Evolutionary conservation across 116 monocot genomes (phyloP), one percentile per base, ranked within the genome.

Genomic region (Zostera marina): DNA sequence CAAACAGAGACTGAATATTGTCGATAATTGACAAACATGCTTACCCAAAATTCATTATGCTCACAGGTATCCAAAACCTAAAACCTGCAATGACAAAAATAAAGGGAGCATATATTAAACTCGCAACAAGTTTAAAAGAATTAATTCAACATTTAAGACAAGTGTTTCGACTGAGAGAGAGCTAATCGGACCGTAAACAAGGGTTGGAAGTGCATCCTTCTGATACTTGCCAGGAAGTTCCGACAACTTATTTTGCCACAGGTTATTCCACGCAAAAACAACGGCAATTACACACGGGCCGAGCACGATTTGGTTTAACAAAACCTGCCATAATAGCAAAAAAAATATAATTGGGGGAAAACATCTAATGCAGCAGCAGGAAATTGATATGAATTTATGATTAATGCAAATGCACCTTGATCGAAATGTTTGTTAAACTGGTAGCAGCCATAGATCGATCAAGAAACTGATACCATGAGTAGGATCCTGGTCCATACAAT

Each of bases 241-340:
- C 11, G 82, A 67, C 44, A 96, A 42, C 56, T 83, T 89, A 54
- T 78, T 76, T 39, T 69, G 66, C 89, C 96, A 88, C 49, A 96
- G 58, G 74, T 77, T 85, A 63, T 89, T 85, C 96, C 96, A 96
- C 51, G 89, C 96, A 81, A 96, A 96, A 62, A 89, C 66, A 22
- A 96, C 80, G 70, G 85, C 85, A 75, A 96, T 88, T 54, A 96
- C 96, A 71, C 77, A 85, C 61, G 96, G 96, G 59, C 96, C 96
- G 76, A 96, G 88, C 4, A 81, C 74, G 70, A 96, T 76, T 66
- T 96, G 96, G 66, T 88, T 96, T 53, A 96, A 41, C 22, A 82
- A 22, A 70, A 96, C 96, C 96, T 96, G 72, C 42, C 47, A 67
- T 41, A 65, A 47, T 5, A 32, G 32, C 32, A 32, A 17, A 67